These are phyloP conservation scores for Quercus aquifolioides DNA, from an alignment of 306 rosid species.

Conservation along the genomic window DNA sequence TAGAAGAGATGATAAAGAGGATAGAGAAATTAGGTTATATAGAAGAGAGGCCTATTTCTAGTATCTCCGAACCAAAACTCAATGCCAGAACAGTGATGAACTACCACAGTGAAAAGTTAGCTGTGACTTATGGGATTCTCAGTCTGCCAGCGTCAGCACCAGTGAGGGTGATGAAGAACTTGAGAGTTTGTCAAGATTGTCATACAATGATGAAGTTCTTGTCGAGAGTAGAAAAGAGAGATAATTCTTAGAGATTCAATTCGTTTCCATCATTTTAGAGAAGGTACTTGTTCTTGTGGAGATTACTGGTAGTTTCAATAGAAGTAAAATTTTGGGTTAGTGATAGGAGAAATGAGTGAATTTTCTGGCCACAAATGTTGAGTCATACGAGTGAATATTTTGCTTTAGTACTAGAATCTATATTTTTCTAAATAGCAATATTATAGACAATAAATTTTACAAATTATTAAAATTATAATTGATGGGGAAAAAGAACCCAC, in stretches of 20 bases:
- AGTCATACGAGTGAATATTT: no score
- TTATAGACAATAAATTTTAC: no score
- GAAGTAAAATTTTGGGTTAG: no score
- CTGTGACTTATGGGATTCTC: slow-evolving; percentile 54
- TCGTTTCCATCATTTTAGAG: slow-evolving; percentile 60
- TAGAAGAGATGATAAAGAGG: slow-evolving; percentile 37
- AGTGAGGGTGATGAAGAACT: slow-evolving; percentile 62
- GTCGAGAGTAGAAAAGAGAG: slow-evolving; percentile 44
- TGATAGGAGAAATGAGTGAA: no score
- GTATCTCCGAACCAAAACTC: slow-evolving; percentile 8
- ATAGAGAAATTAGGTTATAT: slow-evolving; percentile 19
- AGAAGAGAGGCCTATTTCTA: slow-evolving; percentile 11
- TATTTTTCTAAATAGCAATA: no score
- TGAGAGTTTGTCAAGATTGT: slow-evolving; percentile 59
- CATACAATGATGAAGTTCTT: slow-evolving; percentile 52
- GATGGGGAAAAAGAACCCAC: no score
- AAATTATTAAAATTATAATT: no score
- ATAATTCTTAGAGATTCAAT: slow-evolving; percentile 51
- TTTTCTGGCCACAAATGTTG: no score
- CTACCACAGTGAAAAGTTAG: slow-evolving; percentile 61
- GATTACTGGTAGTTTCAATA: slow-evolving; percentile 51
- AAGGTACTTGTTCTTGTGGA: slow-evolving; percentile 56
- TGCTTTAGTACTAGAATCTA: no score
- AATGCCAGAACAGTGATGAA: slow-evolving; percentile 2
- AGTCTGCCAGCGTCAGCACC: slow-evolving; percentile 51